Conservation (phyloP, 2,329 filamentous ascomycete species). For the Helotiales sp. region DNA sequence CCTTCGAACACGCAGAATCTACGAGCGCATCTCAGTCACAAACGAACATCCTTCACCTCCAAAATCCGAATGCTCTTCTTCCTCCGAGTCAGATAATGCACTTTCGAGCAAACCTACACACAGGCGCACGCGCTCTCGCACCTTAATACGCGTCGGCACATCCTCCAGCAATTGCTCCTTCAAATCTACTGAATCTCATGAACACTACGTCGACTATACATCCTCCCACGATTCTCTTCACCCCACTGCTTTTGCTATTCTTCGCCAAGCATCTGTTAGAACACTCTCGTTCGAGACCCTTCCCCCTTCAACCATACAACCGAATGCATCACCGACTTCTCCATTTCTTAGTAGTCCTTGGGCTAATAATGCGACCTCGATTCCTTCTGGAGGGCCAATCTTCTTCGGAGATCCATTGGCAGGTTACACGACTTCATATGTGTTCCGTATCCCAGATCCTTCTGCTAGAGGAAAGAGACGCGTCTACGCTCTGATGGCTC, state of each 20-base stretch:
- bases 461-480: conserved; percentile 67
- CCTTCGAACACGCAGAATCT: conserved; percentile 60
- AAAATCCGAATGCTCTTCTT: conserved; percentile 30
- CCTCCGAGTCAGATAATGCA: conserved; percentile 30
- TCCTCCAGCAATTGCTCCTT: conserved; percentile 40
- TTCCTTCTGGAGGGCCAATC: conserved; percentile 63
- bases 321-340: conserved; percentile 40
- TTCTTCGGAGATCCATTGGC: conserved; percentile 67
- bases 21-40: conserved; percentile 53
- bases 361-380: conserved; percentile 39
- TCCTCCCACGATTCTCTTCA: conserved; percentile 65
- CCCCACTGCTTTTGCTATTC: conserved; percentile 63
- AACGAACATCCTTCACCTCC: conserved; percentile 28
- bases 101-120: conserved; percentile 20
- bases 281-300: conserved; percentile 67
- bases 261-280: conserved; percentile 65
- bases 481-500: conserved; percentile 67
- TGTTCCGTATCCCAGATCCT: conserved; percentile 68
- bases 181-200: conserved; percentile 50
- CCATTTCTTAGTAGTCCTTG: conserved; percentile 42
- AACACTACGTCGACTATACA: conserved; percentile 67
- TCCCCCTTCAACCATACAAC: conserved; percentile 48
- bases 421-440: conserved; percentile 69
- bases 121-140: conserved; percentile 19
- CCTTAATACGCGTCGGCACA: conserved; percentile 21